Percentiles rank a stretch among this genome's conserved stretches.
These are phyloP conservation scores for Herpotrichia juniperi DNA, from an alignment of 2,329 filamentous ascomycete genomes.

Conservation along the genomic window DNA sequence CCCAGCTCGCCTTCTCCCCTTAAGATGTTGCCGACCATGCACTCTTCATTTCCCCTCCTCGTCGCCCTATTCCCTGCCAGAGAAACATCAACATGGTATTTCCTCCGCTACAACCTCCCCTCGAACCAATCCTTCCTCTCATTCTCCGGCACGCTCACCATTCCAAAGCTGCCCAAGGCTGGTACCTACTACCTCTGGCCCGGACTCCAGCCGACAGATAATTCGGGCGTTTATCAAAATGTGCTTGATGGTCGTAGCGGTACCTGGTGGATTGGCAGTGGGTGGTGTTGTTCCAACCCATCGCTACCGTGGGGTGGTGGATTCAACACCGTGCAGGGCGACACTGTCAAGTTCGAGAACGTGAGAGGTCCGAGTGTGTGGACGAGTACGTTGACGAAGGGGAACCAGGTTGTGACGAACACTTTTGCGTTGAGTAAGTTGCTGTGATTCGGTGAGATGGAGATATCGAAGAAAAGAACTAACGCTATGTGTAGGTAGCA, in stretches of 20 bases:
- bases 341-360: constrained; percentile 44
- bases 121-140: constrained; percentile 17
- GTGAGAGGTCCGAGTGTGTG: constrained; percentile 35
- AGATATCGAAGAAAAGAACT: not conserved
- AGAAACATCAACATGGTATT: too few relatives aligned
- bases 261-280: constrained; percentile 50
- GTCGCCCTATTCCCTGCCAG: too few relatives aligned
- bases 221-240: constrained; percentile 51
- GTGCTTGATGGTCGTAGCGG: constrained; percentile 50
- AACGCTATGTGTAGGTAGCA: constrained; percentile 24
- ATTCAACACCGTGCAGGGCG: constrained; percentile 45
- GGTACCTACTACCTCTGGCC: constrained; percentile 52
- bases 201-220: constrained; percentile 49
- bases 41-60: too few relatives aligned
- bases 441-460: not conserved
- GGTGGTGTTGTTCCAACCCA: constrained; percentile 52
- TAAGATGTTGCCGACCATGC: too few relatives aligned
- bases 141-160: constrained; percentile 19
- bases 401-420: constrained; percentile 31
- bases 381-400: constrained; percentile 41
- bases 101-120: constrained; percentile 20
- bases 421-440: constrained; percentile 40
- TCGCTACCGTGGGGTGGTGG: constrained; percentile 47
- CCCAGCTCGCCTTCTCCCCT: too few relatives aligned
- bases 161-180: constrained; percentile 25